Conservation (phyloP, 1,139 yeast genomes). For the Blastobotrys aristatus region DNA sequence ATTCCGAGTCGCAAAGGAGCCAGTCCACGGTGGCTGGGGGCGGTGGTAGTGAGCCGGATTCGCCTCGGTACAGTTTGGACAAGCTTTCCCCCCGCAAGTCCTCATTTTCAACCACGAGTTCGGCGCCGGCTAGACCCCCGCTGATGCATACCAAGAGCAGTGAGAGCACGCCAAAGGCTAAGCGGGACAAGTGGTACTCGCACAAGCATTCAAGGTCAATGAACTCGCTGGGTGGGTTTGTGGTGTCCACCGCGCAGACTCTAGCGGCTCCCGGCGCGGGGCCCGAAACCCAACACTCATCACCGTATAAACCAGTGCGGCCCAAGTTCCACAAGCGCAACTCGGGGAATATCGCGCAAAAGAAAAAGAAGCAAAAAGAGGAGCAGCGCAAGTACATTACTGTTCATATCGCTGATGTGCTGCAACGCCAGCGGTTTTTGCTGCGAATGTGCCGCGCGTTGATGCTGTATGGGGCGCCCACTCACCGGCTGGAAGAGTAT, state of each 20-base stretch:
- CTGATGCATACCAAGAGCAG: constrained; percentile 6
- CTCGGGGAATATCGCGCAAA: constrained; percentile 18
- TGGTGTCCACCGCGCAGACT: constrained; percentile 24
- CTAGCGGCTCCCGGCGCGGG: constrained; percentile 25
- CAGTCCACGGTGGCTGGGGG: constrained; percentile 6
- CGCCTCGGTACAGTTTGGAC: constrained; percentile 4
- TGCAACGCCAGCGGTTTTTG: constrained; percentile 81
- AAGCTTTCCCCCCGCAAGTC: neutral
- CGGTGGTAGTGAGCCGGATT: constrained; percentile 1
- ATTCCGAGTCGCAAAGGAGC: constrained; percentile 24
- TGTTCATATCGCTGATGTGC: constrained; percentile 81
- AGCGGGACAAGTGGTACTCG: constrained; percentile 26
- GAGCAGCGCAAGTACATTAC: constrained; percentile 61
- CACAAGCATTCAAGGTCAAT: constrained; percentile 24
- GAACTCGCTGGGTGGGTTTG: constrained; percentile 23
- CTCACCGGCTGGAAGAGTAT: constrained; percentile 87
- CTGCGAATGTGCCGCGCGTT: constrained; percentile 79
- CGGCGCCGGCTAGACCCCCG: constrained; percentile 1
- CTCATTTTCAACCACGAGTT: neutral
- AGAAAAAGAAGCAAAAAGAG: constrained; percentile 31
- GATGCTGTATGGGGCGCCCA: constrained; percentile 93
- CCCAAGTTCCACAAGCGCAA: constrained; percentile 18
- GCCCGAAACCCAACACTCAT: neutral
- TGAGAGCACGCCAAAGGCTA: constrained; percentile 7
- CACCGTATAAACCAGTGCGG: constrained; percentile 14